Base-by-base conservation (phyloP, 306 rosid species). In the Macrotyloma uniflorum region DNA sequence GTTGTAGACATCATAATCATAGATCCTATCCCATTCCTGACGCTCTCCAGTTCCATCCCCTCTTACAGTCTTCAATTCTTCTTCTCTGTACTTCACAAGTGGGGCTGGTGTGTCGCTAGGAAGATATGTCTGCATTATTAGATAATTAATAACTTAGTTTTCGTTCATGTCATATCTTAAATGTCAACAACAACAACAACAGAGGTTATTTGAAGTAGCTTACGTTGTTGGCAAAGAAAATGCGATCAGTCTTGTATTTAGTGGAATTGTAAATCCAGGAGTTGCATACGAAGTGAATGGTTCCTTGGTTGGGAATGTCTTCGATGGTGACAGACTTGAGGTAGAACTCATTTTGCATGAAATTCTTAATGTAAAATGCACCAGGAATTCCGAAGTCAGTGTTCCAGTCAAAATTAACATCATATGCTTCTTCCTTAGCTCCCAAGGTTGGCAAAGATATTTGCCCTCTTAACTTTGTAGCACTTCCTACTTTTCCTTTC, bases 191-290 rank as follows among this genome's bases (percentile, higher is more conserved):
- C 0, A 32, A 16, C 8, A 63, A 63, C 0, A 12, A 40, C 28
- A 26, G 28, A 40, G 45, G 3, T 2, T 7, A 36, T 0, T 6
- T 36, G 43, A 42, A 42, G 47, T 4, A 6, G 2, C 16, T 43
- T 57, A 90, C 97, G 87, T 88, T 78, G 86, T 90, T 88, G 19
- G 87, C 67, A 70, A 92, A 92, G 91, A 92, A 90, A 58, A 90
- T 73, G 4, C 95, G 89, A 68, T 26, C 16, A 15, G 19, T 76
- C n/a, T 81, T 68, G 77, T 92, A 88, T 14, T 26, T 32, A 6
- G 28, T n/a, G 2, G 73, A 62, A 13, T 90, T 90, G 68, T 90
- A 92, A 33, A 92, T 77, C 94, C 97, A 92, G 0, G 97, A 92
- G 76, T 87, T 88, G 89, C 97, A 92, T 1, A 80, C 75, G 18